These are phyloP conservation scores for Camptophora hylomeconis DNA, from an alignment of 2,329 filamentous ascomycete genomes.

Conservation along the genomic window DNA sequence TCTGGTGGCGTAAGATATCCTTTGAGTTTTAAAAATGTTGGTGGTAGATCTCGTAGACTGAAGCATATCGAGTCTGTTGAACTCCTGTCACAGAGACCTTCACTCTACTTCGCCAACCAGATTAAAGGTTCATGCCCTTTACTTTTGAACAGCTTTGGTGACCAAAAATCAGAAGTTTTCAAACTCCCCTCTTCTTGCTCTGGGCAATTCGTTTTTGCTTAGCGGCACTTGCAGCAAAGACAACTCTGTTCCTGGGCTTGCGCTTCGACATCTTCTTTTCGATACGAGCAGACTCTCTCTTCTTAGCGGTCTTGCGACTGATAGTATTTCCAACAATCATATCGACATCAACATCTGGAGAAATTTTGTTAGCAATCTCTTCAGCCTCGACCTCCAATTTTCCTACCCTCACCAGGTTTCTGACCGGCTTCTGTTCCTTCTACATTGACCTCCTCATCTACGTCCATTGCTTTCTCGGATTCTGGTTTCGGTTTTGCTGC, in stretches of 20 bases:
- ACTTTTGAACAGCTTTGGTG: no score
- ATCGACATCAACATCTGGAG: slow-evolving; percentile 13
- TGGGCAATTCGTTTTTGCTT: slow-evolving; percentile 10
- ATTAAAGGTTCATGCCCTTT: no score
- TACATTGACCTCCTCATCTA: slow-evolving; percentile 28
- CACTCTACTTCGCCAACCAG: no score
- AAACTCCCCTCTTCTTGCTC: slow-evolving; percentile 5
- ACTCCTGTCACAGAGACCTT: no score
- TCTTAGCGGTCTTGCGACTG: slow-evolving; percentile 6
- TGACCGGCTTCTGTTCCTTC: slow-evolving; percentile 32
- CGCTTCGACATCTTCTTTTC: slow-evolving; percentile 12
- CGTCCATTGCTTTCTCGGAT: slow-evolving; percentile 22
- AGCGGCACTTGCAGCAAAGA: slow-evolving; percentile 13
- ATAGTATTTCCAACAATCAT: slow-evolving; percentile 7
- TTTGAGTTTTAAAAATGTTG: no score
- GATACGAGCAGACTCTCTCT: slow-evolving; percentile 6
- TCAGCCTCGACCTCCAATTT: slow-evolving; percentile 1
- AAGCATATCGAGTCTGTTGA: no score
- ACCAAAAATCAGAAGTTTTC: no score
- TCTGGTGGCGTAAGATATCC: no score
- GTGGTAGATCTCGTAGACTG: no score
- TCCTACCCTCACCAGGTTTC: slow-evolving; percentile 22
- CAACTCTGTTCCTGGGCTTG: slow-evolving; percentile 13
- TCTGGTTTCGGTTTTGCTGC: slow-evolving; percentile 60
- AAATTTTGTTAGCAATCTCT: neutral